Conservation (phyloP, 768 basidiomycete species). For the Termitomyces sp. region DNA sequence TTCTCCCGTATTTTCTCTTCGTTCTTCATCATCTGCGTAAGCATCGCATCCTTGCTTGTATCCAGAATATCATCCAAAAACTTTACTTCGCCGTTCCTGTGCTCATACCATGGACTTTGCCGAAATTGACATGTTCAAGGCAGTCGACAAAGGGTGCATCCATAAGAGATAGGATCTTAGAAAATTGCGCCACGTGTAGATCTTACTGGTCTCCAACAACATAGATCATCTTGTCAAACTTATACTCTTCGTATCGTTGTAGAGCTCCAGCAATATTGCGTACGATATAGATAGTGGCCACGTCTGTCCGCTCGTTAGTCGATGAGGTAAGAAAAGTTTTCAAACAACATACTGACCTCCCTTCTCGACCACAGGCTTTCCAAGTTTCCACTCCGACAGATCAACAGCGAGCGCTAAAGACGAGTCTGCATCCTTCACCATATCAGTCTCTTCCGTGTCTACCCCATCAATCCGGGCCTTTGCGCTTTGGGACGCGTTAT, state of each 20-base stretch:
- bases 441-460: not conserved
- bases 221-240: constrained; percentile 85
- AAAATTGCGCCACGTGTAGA: constrained; percentile 82
- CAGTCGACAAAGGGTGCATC: constrained; percentile 75
- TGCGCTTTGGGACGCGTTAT: not conserved
- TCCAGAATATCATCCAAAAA: constrained; percentile 90
- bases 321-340: not conserved
- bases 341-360: constrained; percentile 41
- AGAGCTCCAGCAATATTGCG: constrained; percentile 92
- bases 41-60: constrained; percentile 84
- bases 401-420: constrained; percentile 83
- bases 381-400: constrained; percentile 83
- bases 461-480: not conserved
- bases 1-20: constrained; percentile 85
- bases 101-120: constrained; percentile 91
- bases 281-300: constrained; percentile 87
- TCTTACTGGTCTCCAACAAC: constrained; percentile 85
- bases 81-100: constrained; percentile 87
- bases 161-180: constrained; percentile 89
- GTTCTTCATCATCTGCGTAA: constrained; percentile 93
- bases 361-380: constrained; percentile 83
- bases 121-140: constrained; percentile 86
- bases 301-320: constrained; percentile 47
- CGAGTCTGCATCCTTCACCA: constrained; percentile 11
- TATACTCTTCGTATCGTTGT: constrained; percentile 86